These are phyloP conservation scores for Lepraria neglecta DNA, from an alignment of 495 filamentous ascomycete genomes.

Conservation along the genomic window DNA sequence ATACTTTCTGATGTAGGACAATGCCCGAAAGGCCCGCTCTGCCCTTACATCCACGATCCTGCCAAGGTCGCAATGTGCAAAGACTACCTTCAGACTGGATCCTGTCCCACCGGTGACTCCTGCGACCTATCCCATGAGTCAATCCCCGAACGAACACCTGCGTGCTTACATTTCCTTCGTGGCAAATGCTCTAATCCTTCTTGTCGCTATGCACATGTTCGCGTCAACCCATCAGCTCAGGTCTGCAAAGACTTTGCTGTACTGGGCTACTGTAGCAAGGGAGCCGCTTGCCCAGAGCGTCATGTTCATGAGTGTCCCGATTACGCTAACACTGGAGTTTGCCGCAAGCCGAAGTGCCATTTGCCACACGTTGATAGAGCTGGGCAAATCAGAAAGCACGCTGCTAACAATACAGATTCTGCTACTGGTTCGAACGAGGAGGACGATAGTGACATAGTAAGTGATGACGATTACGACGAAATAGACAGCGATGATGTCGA, in stretches of 20 bases:
- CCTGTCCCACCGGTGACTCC: conserved; percentile 68
- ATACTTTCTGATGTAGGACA: conserved; percentile 54
- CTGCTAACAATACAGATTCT: conserved; percentile 36
- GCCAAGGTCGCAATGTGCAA: conserved; percentile 89
- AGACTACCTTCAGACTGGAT: conserved; percentile 71
- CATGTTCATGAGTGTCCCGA: conserved; percentile 91
- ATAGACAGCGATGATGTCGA: conserved; percentile 83
- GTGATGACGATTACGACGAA: conserved; percentile 70
- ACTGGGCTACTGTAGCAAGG: conserved; percentile 86
- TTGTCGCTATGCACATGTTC: conserved; percentile 86
- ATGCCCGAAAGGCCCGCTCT: conserved; percentile 72
- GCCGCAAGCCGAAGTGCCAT: conserved; percentile 75
- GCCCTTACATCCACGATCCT: conserved; percentile 78
- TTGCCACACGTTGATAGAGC: conserved; percentile 86
- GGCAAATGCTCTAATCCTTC: conserved; percentile 83
- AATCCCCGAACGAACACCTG: conserved; percentile 74
- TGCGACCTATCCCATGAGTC: conserved; percentile 94
- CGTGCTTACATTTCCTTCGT: conserved; percentile 83
- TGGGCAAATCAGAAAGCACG: conserved; percentile 57
- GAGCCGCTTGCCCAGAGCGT: conserved; percentile 67
- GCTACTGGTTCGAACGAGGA: conserved; percentile 37
- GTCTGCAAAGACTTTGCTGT: conserved; percentile 81
- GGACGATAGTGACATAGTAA: conserved; percentile 71
- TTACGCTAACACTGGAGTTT: conserved; percentile 83
- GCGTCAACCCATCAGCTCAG: conserved; percentile 70